Evolutionary conservation across 345 rosid genomes (phyloP).

Genomic region (Salix caprea): DNA sequence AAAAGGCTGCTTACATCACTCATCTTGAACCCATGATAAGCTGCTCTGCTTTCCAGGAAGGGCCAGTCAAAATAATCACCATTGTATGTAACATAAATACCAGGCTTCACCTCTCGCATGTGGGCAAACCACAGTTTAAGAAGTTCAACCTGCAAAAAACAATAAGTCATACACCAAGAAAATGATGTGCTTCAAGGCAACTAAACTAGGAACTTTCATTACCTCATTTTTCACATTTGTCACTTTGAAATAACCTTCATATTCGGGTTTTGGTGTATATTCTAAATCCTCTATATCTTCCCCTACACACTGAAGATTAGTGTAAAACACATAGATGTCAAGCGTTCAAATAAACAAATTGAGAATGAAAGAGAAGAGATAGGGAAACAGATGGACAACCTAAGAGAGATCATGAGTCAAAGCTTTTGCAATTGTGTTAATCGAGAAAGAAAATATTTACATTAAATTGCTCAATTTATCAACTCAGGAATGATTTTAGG

Average conservation of each 20-base stretch:
- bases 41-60: constrained; percentile 87
- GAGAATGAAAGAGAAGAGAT: neutral
- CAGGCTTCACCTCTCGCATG: constrained; percentile 92
- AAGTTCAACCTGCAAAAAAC: constrained; percentile 68
- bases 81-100: constrained; percentile 91
- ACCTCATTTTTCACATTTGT: constrained; percentile 83
- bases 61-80: constrained; percentile 99
- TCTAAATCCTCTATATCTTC: constrained; percentile 89
- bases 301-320: constrained; percentile 70
- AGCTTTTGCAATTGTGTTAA: too few relatives aligned
- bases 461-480: too few relatives aligned
- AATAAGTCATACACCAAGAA: constrained; percentile 12
- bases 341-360: neutral
- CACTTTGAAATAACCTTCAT: constrained; percentile 84
- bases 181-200: constrained; percentile 4
- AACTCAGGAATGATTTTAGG: too few relatives aligned
- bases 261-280: constrained; percentile 96
- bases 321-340: constrained; percentile 9
- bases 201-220: constrained; percentile 16
- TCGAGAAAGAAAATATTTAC: too few relatives aligned
- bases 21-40: constrained; percentile 83
- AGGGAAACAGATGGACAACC: neutral
- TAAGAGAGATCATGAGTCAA: too few relatives aligned
- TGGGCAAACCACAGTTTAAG: constrained; percentile 78
- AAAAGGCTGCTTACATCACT: constrained; percentile 52